Evolutionary conservation across 164 flowering plant genomes (phyloP).

Genomic region (Nymphaea thermarum): DNA sequence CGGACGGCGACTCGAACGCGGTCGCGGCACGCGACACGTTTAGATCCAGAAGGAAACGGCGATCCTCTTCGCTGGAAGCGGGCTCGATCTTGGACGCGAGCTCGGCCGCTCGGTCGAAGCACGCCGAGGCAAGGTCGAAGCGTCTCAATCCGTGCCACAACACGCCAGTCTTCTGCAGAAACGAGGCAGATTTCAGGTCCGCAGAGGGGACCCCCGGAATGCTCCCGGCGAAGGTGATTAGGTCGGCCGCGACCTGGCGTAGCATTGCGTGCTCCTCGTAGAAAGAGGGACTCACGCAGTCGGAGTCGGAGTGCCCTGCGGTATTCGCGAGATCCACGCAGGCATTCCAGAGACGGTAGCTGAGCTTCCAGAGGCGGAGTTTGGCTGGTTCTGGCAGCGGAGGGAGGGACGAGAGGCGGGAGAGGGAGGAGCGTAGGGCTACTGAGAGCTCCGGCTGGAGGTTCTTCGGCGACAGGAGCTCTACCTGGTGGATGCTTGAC

Average conservation of each 20-base stretch:
- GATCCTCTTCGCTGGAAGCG: constrained; percentile 26
- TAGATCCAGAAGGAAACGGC: constrained; percentile 38
- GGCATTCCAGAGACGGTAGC: constrained; percentile 93
- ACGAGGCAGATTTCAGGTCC: constrained; percentile 52
- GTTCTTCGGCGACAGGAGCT: constrained; percentile 10
- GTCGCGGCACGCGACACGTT: constrained; percentile 27
- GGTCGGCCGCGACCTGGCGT: constrained; percentile 71
- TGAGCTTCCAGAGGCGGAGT: constrained; percentile 79
- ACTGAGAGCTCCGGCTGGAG: constrained; percentile 5
- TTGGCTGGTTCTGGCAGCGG: constrained; percentile 55
- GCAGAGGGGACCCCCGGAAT: constrained; percentile 73
- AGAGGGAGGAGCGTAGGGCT: constrained; percentile 10
- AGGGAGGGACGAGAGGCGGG: constrained; percentile 17
- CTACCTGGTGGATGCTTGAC: constrained; percentile 15
- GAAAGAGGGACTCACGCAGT: neutral
- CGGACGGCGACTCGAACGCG: constrained; percentile 64
- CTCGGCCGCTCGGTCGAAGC: constrained; percentile 79
- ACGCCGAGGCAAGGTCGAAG: constrained; percentile 53
- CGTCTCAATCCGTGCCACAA: constrained; percentile 53
- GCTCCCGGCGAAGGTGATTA: constrained; percentile 42
- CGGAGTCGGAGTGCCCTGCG: constrained; percentile 8
- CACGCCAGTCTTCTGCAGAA: constrained; percentile 67
- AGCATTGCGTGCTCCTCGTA: constrained; percentile 41
- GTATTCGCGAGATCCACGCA: constrained; percentile 82
- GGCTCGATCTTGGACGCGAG: constrained; percentile 34